A percentile compares a stretch with the other conserved stretches of the same genome.
Conservation (phyloP, 495 filamentous ascomycete species). For the Durotheca rogersii region DNA sequence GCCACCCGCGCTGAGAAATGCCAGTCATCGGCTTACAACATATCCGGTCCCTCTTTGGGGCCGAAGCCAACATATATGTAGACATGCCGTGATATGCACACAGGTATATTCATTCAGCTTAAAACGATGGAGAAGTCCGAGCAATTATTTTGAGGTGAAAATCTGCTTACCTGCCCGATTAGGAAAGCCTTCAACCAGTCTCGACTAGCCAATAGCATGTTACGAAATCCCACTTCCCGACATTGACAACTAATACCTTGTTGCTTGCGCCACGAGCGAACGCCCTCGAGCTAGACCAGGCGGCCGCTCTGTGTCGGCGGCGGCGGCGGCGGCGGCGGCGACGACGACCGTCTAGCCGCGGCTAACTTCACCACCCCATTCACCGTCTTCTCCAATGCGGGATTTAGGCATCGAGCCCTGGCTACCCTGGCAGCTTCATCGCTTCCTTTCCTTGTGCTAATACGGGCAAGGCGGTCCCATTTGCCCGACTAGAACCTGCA, state of each 20-base stretch:
- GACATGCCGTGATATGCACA: not conserved
- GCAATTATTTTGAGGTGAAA: too few species aligned
- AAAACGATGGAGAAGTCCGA: too few species aligned
- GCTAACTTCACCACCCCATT: not conserved
- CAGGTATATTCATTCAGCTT: too few species aligned
- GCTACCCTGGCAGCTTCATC: not conserved
- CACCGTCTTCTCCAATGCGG: not conserved
- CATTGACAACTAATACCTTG: too few species aligned
- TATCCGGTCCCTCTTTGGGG: constrained; percentile 14
- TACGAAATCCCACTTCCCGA: too few species aligned
- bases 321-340: too few species aligned
- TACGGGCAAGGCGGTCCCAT: not conserved
- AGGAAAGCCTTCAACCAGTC: too few species aligned
- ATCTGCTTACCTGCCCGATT: constrained; percentile 6
- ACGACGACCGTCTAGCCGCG: too few species aligned
- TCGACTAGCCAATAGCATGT: too few species aligned
- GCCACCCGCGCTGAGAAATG: not conserved
- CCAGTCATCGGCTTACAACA: constrained; percentile 25
- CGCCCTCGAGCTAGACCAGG: not conserved
- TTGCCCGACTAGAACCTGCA: too few species aligned
- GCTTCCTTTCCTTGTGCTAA: not conserved
- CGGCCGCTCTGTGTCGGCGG: not conserved
- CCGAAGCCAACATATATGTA: constrained; percentile 13
- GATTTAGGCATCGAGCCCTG: not conserved
- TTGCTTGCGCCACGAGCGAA: constrained; percentile 6